phyloP scores from a whole-genome alignment of 148 eudicot genomes.

The Suaeda aralocaspica region DNA sequence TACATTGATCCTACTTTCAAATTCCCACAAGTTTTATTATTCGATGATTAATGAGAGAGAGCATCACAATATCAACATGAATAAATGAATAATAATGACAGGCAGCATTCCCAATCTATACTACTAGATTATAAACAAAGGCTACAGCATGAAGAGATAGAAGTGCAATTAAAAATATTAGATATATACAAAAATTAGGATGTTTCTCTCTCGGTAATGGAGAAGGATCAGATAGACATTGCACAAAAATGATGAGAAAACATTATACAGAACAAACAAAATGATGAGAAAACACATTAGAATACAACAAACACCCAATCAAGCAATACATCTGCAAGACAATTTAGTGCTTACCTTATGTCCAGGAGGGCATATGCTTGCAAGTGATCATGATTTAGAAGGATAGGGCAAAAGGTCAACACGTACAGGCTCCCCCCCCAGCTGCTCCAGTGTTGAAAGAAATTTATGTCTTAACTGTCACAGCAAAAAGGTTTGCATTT shows the following conservation, averaged over 20 bases:
- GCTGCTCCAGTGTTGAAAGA: constrained; percentile 79
- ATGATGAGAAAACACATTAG: too few relatives aligned
- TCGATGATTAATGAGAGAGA: background rate
- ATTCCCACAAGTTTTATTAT: background rate
- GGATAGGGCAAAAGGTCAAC: constrained; percentile 94
- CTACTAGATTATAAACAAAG: too few relatives aligned
- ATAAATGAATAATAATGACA: background rate
- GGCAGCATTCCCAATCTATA: background rate
- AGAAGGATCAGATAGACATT: background rate
- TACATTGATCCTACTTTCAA: background rate
- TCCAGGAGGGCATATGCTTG: constrained; percentile 98
- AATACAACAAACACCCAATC: background rate
- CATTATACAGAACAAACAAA: background rate
- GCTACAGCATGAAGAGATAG: background rate
- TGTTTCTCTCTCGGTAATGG: background rate
- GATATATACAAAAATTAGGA: background rate
- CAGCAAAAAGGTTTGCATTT: constrained; percentile 97
- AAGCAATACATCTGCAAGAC: background rate
- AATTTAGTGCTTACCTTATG: constrained; percentile 51
- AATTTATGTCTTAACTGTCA: constrained; percentile 81
- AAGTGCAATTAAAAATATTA: background rate
- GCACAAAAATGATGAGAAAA: background rate
- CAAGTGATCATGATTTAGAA: constrained; percentile 98
- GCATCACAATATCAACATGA: background rate
- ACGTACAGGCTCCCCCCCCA: constrained; percentile 84